Conservation (phyloP, 2,329 filamentous ascomycete genomes). For the Fusarium austroafricanum region DNA sequence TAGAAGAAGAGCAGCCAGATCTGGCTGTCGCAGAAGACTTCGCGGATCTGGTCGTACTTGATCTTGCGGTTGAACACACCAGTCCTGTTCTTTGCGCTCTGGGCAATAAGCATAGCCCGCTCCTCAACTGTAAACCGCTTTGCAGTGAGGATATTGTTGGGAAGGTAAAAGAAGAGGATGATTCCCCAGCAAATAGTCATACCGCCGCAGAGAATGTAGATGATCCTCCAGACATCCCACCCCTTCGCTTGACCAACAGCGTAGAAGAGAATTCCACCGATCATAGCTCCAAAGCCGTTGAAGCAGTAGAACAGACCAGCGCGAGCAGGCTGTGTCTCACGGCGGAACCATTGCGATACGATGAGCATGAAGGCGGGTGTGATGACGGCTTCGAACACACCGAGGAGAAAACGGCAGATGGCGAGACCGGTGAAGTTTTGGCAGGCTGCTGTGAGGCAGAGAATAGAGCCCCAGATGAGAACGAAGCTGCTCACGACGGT, state of each 20-base stretch:
- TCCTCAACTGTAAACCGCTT: slow-evolving; percentile 43
- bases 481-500: slow-evolving; percentile 52
- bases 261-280: slow-evolving; percentile 62
- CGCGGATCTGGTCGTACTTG: slow-evolving; percentile 61
- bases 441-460: slow-evolving; percentile 58
- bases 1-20: slow-evolving; percentile 65
- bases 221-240: slow-evolving; percentile 61
- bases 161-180: slow-evolving; percentile 58
- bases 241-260: slow-evolving; percentile 64
- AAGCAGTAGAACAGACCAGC: slow-evolving; percentile 55
- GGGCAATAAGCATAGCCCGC: slow-evolving; percentile 66
- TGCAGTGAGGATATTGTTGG: slow-evolving; percentile 58
- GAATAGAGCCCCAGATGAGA: slow-evolving; percentile 53
- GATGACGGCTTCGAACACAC: slow-evolving; percentile 61
- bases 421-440: slow-evolving; percentile 58
- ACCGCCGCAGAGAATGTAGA: slow-evolving; percentile 64
- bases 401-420: slow-evolving; percentile 59
- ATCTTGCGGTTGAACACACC: slow-evolving; percentile 63
- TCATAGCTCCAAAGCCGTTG: slow-evolving; percentile 60
- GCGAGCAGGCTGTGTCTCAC: slow-evolving; percentile 59
- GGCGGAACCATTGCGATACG: slow-evolving; percentile 61
- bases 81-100: slow-evolving; percentile 64
- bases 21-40: slow-evolving; percentile 62
- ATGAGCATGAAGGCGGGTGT: slow-evolving; percentile 65
- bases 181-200: slow-evolving; percentile 62